Conservation (phyloP, 1,284 basidiomycete genomes). For the Polyporus tsugae region DNA sequence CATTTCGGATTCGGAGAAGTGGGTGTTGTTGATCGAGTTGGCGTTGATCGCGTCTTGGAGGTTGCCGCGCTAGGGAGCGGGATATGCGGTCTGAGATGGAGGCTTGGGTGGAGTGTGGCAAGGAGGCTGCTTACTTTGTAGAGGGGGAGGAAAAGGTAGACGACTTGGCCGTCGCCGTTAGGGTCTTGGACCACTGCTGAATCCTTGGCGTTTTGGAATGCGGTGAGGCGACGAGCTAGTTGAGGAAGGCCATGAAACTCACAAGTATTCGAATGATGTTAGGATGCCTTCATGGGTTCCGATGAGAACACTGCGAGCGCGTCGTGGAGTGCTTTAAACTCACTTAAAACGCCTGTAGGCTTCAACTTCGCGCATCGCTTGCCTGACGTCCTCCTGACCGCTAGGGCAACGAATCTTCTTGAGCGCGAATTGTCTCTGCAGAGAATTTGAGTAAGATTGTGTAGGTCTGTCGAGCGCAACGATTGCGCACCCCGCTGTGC, state of each 20-base stretch:
- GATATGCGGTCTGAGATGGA: slow-evolving; percentile 20
- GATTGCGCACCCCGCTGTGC: slow-evolving; percentile 69
- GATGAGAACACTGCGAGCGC: slow-evolving; percentile 11
- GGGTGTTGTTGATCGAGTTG: slow-evolving; percentile 84
- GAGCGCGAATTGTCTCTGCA: slow-evolving; percentile 86
- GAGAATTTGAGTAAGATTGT: background rate
- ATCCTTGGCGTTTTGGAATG: slow-evolving; percentile 59
- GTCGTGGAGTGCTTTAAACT: slow-evolving; percentile 41
- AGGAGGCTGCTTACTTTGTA: slow-evolving; percentile 68
- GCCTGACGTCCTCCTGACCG: slow-evolving; percentile 82
- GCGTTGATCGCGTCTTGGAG: slow-evolving; percentile 95
- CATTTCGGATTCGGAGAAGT: slow-evolving; percentile 90
- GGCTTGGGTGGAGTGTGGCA: slow-evolving; percentile 19
- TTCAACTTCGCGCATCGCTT: slow-evolving; percentile 91
- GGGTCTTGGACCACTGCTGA: slow-evolving; percentile 95
- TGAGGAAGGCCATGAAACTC: slow-evolving; percentile 26
- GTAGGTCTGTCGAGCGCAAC: background rate
- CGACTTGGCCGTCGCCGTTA: slow-evolving; percentile 92
- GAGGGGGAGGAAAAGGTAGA: slow-evolving; percentile 91
- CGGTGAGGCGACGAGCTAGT: background rate
- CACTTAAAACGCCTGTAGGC: slow-evolving; percentile 92
- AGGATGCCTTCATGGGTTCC: slow-evolving; percentile 65
- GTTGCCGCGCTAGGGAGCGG: slow-evolving; percentile 74
- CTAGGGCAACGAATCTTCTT: slow-evolving; percentile 94
- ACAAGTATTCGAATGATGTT: slow-evolving; percentile 91